Evolutionary conservation across 495 filamentous ascomycete genomes (phyloP), one percentile per base, ranked within the genome.

Genomic region (Wilcoxina mikolae): DNA sequence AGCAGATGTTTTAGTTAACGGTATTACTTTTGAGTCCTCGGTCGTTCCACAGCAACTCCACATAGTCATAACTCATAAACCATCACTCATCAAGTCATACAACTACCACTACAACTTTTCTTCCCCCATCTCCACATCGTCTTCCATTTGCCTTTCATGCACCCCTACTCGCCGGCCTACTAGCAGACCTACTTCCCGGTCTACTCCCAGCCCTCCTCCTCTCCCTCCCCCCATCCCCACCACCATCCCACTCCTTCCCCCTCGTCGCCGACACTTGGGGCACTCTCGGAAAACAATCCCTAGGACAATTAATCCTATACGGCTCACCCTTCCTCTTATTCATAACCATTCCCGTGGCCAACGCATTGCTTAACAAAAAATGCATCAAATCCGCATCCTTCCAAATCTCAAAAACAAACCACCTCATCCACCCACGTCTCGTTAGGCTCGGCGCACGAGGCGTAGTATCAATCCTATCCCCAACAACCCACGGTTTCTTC

Each of bases 381-480:
- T 45, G 41, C 0, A 18, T 47, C 5, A 39, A 18, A n/a, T 54
- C 52, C 12, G 52, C 41, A 22, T 54, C 39, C 31, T 18, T 15
- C 35, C 35, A 54, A 2, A 20, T 28, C 4, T 15, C 23, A 17
- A 54, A 25, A 11, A 54, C 52, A 47, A 54, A 54, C 20, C n/a
- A 44, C 39, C 52, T 47, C n/a, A n/a, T 48, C 24, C 35, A 54
- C 23, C 52, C 52, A 7, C 18, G 23, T 23, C 41, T 27, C n/a
- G 52, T 54, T 11, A 54, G 41, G 1, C 41, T 20, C 9, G 52
- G 52, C 39, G 35, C 22, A 18, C 31, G 35, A 12, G 52, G 52
- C 38, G 52, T 54, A 12, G 52, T 54, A 18, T 54, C 52, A 2
- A 54, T 15, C 11, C 18, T 11, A 24, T 54, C 52, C 9, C 4